These are phyloP conservation scores for Phialemoniopsis sp. DNA, from an alignment of 2,329 filamentous ascomycete species.

Conservation along the genomic window DNA sequence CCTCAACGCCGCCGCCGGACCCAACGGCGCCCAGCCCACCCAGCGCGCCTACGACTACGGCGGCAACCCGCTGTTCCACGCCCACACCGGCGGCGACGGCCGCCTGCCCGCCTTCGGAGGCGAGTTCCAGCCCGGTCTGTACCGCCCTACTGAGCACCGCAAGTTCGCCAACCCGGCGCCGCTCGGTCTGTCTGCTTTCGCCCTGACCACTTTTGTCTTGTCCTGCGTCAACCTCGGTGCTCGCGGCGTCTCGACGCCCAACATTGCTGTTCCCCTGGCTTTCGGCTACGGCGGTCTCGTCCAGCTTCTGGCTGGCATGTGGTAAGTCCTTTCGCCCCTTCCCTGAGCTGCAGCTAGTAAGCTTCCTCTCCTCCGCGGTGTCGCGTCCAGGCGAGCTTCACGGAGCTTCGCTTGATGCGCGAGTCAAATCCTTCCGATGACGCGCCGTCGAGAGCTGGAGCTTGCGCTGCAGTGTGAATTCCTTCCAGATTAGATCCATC, in stretches of 20 bases:
- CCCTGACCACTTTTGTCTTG: conserved; percentile 77
- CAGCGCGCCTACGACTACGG: conserved; percentile 25
- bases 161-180: conserved; percentile 79
- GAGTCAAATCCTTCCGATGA: neutral
- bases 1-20: neutral
- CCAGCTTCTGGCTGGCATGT: conserved; percentile 81
- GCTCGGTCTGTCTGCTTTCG: conserved; percentile 73
- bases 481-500: too few relatives aligned
- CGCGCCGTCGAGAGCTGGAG: neutral
- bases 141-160: conserved; percentile 60
- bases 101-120: conserved; percentile 62
- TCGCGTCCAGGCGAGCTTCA: too few relatives aligned
- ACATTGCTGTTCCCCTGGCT: conserved; percentile 65
- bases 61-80: conserved; percentile 32
- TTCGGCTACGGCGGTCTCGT: conserved; percentile 76
- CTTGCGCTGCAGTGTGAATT: too few relatives aligned
- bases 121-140: conserved; percentile 67
- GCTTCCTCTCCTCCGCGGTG: neutral
- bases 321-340: too few relatives aligned
- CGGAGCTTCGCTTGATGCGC: too few relatives aligned
- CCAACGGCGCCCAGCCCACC: too few relatives aligned
- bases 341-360: too few relatives aligned
- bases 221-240: conserved; percentile 69
- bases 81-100: conserved; percentile 24
- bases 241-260: conserved; percentile 54